Evolutionary conservation across 2,329 filamentous ascomycete species (phyloP).

Genomic region (Conoideocrella luteorostrata): DNA sequence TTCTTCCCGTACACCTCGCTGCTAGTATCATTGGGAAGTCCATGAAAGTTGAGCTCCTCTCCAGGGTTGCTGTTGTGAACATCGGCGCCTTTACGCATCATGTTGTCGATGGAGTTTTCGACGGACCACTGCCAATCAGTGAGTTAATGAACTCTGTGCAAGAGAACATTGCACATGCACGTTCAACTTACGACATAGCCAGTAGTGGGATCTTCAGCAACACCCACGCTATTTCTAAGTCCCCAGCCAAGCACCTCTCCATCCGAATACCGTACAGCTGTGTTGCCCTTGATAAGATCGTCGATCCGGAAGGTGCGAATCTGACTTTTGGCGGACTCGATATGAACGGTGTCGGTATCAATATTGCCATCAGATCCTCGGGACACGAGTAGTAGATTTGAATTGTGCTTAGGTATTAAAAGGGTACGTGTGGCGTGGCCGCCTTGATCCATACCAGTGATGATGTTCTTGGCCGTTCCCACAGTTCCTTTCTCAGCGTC

Average conservation of each 20-base stretch:
- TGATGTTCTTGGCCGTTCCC: conserved; percentile 36
- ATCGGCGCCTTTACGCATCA: conserved; percentile 46
- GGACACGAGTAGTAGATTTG: conserved; percentile 53
- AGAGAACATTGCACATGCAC: no score
- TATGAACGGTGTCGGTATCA: conserved; percentile 40
- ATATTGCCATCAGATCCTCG: conserved; percentile 55
- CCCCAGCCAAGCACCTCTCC: conserved; percentile 54
- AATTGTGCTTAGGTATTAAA: conserved; percentile 44
- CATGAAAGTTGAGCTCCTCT: conserved; percentile 67
- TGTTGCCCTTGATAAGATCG: conserved; percentile 18
- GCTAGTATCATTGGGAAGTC: conserved; percentile 36
- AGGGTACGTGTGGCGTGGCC: conserved; percentile 60
- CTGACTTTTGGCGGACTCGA: conserved; percentile 50
- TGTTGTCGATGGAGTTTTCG: conserved; percentile 60
- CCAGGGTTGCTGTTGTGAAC: conserved; percentile 62
- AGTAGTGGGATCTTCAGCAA: conserved; percentile 49
- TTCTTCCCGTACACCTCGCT: conserved; percentile 32
- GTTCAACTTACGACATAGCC: conserved; percentile 31
- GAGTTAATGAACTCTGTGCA: not conserved
- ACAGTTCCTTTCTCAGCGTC: conserved; percentile 42
- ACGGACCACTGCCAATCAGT: conserved; percentile 39
- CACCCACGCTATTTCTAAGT: conserved; percentile 61
- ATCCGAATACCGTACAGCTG: conserved; percentile 32
- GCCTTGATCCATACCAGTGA: conserved; percentile 49
- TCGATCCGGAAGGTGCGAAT: conserved; percentile 44